Evolutionary conservation across 1,284 basidiomycete genomes (phyloP).

Genomic region (Leccinum angustisporum): DNA sequence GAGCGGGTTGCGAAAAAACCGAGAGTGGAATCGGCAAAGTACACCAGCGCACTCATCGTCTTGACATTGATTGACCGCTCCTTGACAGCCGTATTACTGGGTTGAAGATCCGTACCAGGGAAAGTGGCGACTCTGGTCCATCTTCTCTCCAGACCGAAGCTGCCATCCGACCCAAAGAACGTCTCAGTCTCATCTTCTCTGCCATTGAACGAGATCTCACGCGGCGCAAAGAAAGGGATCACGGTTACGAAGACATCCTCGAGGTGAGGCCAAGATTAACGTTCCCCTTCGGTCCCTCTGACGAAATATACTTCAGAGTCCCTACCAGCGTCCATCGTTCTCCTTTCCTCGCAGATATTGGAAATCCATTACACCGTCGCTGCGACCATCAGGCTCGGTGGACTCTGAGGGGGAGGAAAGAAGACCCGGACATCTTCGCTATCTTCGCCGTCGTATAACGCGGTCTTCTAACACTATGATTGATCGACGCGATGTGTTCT

Average conservation of each 20-base stretch:
- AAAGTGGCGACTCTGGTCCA: constrained; percentile 41
- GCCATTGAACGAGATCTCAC: constrained; percentile 69
- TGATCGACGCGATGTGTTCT: constrained; percentile 62
- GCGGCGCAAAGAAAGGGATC: constrained; percentile 72
- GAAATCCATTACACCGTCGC: constrained; percentile 52
- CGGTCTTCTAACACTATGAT: constrained; percentile 80
- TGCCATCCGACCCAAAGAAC: constrained; percentile 64
- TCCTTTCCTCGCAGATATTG: constrained; percentile 58
- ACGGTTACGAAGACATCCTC: constrained; percentile 83
- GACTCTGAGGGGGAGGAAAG: constrained; percentile 34
- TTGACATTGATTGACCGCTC: neutral
- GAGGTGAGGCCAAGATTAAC: constrained; percentile 52
- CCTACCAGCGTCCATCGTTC: constrained; percentile 55
- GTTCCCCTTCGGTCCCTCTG: neutral
- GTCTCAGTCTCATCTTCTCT: constrained; percentile 57
- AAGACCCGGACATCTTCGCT: constrained; percentile 44
- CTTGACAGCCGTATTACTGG: constrained; percentile 44
- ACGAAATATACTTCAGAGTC: constrained; percentile 42
- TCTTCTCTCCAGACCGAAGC: constrained; percentile 43
- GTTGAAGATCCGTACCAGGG: constrained; percentile 49
- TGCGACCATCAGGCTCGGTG: constrained; percentile 36
- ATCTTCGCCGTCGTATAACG: constrained; percentile 72
- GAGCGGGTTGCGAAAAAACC: constrained; percentile 63
- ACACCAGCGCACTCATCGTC: constrained; percentile 15
- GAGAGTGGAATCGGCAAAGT: constrained; percentile 39